Conservation (phyloP, 768 basidiomycete genomes). For the Suillus placidus region DNA sequence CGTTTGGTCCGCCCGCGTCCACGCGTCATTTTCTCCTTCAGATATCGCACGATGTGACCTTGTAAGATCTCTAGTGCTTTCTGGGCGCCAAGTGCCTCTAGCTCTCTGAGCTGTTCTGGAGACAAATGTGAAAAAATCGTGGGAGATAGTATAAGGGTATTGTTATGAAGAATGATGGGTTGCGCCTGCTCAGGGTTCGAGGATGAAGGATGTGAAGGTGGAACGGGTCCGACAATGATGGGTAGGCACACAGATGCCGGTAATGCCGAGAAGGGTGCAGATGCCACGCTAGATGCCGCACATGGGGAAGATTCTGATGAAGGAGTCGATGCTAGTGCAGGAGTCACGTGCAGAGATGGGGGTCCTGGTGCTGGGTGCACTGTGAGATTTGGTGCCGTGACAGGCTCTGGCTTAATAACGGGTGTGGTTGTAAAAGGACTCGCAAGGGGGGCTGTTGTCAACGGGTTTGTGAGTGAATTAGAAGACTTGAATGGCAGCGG, state of each 20-base stretch:
- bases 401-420: slow-evolving; percentile 27
- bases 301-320: slow-evolving; percentile 24
- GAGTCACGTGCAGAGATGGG: slow-evolving; percentile 10
- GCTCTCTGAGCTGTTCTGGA: slow-evolving; percentile 67
- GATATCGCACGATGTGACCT: slow-evolving; percentile 79
- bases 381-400: slow-evolving; percentile 12
- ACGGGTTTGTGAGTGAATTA: slow-evolving; percentile 9
- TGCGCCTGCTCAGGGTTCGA: slow-evolving; percentile 44
- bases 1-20: slow-evolving; percentile 25
- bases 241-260: slow-evolving; percentile 63
- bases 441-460: slow-evolving; percentile 13
- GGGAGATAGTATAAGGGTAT: slow-evolving; percentile 83
- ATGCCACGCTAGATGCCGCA: slow-evolving; percentile 12
- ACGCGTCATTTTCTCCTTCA: slow-evolving; percentile 68
- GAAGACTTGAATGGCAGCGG: slow-evolving; percentile 44
- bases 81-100: slow-evolving; percentile 81
- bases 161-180: slow-evolving; percentile 83
- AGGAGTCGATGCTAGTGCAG: slow-evolving; percentile 24
- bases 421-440: slow-evolving; percentile 13
- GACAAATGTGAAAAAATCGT: slow-evolving; percentile 80
- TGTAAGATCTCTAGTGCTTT: slow-evolving; percentile 82
- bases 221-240: slow-evolving; percentile 76
- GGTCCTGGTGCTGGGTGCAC: slow-evolving; percentile 17
- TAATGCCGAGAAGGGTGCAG: slow-evolving; percentile 34
- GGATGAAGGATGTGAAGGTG: slow-evolving; percentile 57